These are phyloP conservation scores for Eucommia ulmoides DNA, from an alignment of 257 asterid genomes.

Conservation along the genomic window DNA sequence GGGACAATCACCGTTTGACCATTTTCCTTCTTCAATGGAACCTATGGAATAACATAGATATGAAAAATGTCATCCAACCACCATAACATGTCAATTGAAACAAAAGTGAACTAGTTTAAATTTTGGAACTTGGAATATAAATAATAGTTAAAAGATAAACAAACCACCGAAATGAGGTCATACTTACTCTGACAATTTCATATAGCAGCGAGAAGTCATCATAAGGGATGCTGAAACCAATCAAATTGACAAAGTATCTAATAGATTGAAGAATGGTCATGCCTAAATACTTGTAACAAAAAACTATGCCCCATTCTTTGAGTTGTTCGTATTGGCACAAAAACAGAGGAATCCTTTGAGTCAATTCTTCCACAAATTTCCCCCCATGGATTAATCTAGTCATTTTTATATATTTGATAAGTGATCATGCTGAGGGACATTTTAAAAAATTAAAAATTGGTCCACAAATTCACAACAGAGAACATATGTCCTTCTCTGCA, in stretches of 20 bases:
- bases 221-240: neutral
- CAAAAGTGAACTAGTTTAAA: neutral
- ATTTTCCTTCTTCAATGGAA: constrained; percentile 38
- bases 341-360: too few relatives aligned
- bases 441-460: too few relatives aligned
- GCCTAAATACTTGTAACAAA: neutral
- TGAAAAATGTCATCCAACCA: neutral
- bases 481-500: too few relatives aligned
- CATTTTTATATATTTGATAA: too few relatives aligned
- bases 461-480: too few relatives aligned
- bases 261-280: neutral
- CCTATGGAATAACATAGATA: constrained; percentile 13
- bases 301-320: neutral
- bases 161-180: neutral
- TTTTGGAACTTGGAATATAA: neutral
- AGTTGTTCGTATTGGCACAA: too few relatives aligned
- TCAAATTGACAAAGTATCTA: neutral
- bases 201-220: neutral
- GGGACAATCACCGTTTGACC: constrained; percentile 41
- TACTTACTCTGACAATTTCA: neutral
- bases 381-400: too few relatives aligned
- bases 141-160: neutral
- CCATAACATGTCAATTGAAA: neutral
- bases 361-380: too few relatives aligned
- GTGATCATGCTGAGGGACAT: too few relatives aligned